These are phyloP conservation scores for Chrysanthemum lavandulifolium DNA, from an alignment of 129 eudicot species.

Conservation along the genomic window DNA sequence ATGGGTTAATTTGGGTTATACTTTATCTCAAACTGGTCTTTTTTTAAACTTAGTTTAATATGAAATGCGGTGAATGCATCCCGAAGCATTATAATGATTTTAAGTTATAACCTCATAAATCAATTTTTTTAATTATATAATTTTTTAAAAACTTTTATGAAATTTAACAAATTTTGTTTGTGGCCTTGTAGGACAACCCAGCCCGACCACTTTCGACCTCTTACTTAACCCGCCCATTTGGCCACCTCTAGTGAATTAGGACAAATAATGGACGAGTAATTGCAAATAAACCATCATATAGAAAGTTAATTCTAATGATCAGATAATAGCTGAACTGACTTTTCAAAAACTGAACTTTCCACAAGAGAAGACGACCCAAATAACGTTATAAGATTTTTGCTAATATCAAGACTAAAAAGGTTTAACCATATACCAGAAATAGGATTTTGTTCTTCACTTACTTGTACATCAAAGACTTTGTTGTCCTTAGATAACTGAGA, in stretches of 20 bases:
- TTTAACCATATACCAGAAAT: constrained; percentile 1
- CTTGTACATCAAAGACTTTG: constrained; percentile 54
- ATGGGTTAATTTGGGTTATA: neutral
- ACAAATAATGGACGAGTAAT: no score
- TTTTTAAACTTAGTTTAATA: neutral
- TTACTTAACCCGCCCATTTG: neutral
- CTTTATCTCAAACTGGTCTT: neutral
- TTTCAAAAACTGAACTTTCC: neutral
- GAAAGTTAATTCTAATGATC: no score
- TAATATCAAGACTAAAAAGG: neutral
- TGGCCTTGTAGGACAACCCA: no score
- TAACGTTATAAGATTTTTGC: neutral
- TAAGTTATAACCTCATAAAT: no score
- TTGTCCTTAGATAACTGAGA: constrained; percentile 26
- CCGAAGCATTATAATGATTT: no score
- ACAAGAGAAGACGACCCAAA: neutral
- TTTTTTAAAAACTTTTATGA: no score
- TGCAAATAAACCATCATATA: no score
- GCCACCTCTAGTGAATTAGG: no score
- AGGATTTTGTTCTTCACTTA: constrained; percentile 27
- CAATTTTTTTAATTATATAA: no score
- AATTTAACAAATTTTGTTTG: no score
- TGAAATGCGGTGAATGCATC: no score
- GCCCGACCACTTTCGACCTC: no score
- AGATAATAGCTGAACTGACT: neutral